These are phyloP conservation scores for Parachaetomium inaequale DNA, from an alignment of 495 filamentous ascomycete species.

Conservation along the genomic window DNA sequence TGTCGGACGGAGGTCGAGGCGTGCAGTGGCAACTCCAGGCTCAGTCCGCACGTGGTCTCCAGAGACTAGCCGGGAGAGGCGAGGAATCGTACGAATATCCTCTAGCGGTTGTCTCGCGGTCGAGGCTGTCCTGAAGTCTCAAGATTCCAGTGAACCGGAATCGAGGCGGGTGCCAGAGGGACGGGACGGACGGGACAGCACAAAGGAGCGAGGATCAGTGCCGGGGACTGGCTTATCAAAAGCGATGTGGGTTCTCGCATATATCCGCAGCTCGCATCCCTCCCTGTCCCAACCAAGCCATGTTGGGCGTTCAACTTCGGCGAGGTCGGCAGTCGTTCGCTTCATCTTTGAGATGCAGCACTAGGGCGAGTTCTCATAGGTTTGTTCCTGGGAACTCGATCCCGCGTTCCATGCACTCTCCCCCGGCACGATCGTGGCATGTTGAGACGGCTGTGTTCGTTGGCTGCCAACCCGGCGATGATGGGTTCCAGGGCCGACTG, in stretches of 20 bases:
- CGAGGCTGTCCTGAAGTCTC: neutral
- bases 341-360: constrained; percentile 1
- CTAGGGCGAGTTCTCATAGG: neutral
- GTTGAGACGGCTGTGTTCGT: neutral
- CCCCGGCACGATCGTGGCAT: neutral
- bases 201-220: neutral
- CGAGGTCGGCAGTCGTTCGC: neutral
- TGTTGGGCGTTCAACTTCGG: neutral
- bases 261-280: neutral
- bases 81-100: neutral
- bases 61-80: neutral
- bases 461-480: neutral
- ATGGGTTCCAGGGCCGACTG: neutral
- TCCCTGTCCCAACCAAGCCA: neutral
- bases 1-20: neutral
- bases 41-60: neutral
- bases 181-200: neutral
- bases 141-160: neutral
- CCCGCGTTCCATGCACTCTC: neutral
- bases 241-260: neutral
- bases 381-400: neutral
- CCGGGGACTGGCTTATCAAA: neutral
- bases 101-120: neutral
- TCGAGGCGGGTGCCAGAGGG: neutral
- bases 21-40: neutral